Base-by-base conservation (phyloP, 345 rosid species). In the Populus nigra region DNA sequence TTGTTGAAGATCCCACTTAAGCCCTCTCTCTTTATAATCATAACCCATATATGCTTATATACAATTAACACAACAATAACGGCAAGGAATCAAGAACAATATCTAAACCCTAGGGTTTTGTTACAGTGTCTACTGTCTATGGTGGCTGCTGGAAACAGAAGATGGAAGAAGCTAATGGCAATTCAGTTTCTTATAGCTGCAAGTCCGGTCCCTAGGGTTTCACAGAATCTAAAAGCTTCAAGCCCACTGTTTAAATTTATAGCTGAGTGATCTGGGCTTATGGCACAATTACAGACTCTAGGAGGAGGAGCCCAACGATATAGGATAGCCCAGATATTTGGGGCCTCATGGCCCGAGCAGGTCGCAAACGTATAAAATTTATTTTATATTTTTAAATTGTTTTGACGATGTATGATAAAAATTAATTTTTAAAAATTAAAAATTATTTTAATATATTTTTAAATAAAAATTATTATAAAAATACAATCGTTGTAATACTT, bases 11-110 rank as follows among this genome's bases (percentile, higher is more conserved):
- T 77, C 88, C 88, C 88, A 84, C 89, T 89, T 87, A 35, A 86
- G 89, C 86, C 85, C 89, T 88, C 92, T 87, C 92, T 88, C 90
- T 74, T 79, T 85, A 43, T 79, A 86, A 89, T 86, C 90, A 89
- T 50, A 39, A 85, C 89, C 87, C 88, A 50, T 22, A 35, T 3
- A 16, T 47, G 13, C 16, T n/a, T n/a, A 31, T 17, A 47, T 15
- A 15, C 16, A 15, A 13, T 15, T 47, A 47, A 47, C 4, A 47
- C 3, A 47, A 47, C 5, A 25, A 6, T 22, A n/a, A 8, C 23
- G 10, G 8, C 8, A 4, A 1, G 15, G 8, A 45, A 18, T 22
- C 10, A 6, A 11, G 10, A 57, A 55, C 12, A 13, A 16, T 4
- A n/a, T 23, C 35, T 29, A 29, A 20, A 20, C 16, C 11, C 17